Percentiles rank a stretch among this genome's conserved stretches.
These are phyloP conservation scores for Pelargonium cotyledonis DNA, from an alignment of 441 rosid species.

Conservation along the genomic window DNA sequence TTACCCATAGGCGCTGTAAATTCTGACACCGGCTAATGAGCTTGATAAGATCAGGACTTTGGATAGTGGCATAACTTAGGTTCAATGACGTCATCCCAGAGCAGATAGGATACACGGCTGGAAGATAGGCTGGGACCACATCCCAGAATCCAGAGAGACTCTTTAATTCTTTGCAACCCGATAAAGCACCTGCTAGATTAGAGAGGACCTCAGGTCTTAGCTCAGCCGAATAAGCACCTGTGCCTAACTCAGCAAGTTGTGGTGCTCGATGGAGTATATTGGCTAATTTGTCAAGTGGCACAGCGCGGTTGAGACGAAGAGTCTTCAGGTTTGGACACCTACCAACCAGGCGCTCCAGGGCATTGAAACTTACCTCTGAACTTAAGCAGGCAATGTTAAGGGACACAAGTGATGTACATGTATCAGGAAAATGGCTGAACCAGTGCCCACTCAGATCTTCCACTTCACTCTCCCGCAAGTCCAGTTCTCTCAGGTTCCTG, in stretches of 20 bases:
- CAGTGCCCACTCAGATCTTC: slow-evolving; percentile 87
- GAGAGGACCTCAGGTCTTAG: slow-evolving; percentile 47
- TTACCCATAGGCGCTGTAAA: slow-evolving; percentile 83
- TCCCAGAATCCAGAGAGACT: slow-evolving; percentile 89
- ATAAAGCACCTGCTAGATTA: slow-evolving; percentile 40
- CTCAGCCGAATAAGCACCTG: slow-evolving; percentile 61
- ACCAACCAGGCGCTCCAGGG: slow-evolving; percentile 81
- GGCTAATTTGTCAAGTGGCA: slow-evolving; percentile 58
- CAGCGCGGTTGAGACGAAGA: slow-evolving; percentile 66
- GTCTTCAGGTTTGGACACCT: slow-evolving; percentile 80
- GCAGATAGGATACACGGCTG: slow-evolving; percentile 57
- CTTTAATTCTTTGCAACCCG: slow-evolving; percentile 47
- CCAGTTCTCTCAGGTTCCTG: slow-evolving; percentile 79
- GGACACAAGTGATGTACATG: slow-evolving; percentile 61
- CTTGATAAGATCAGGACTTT: slow-evolving; percentile 50
- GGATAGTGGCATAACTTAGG: slow-evolving; percentile 73
- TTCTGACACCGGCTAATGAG: slow-evolving; percentile 56
- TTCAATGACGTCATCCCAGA: slow-evolving; percentile 57
- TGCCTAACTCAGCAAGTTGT: slow-evolving; percentile 69
- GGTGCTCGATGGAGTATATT: slow-evolving; percentile 59
- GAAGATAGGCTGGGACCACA: slow-evolving; percentile 50
- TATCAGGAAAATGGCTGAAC: slow-evolving; percentile 79
- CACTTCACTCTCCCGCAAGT: slow-evolving; percentile 87
- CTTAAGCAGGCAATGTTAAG: slow-evolving; percentile 89
- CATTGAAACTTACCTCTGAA: slow-evolving; percentile 69